Base-by-base conservation (phyloP, 2,329 filamentous ascomycete species). In the Penicillium sp. region DNA sequence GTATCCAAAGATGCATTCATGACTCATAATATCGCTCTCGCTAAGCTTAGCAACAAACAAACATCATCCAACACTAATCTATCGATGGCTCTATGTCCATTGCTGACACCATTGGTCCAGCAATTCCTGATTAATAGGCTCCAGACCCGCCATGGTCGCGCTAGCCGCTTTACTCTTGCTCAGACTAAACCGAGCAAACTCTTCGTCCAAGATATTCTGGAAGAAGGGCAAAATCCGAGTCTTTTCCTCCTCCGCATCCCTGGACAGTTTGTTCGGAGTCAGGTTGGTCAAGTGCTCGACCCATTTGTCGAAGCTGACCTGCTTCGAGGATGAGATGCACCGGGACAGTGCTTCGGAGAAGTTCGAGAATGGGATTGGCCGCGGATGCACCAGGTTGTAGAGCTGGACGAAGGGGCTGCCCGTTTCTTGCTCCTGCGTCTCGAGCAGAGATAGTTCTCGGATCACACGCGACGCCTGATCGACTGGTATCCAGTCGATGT, bases 401-500 rank as follows among this genome's bases (percentile, higher is more conserved):
- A 47, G 20, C 4, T 44, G 44, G 8, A 41, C 36, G 16, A 36
- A 40, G n/a, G 44, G 33, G 1, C 39, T 38, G 4, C 33, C 41
- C 3, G 40, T 37, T 8, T 32, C 23, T 14, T 23, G 16, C 13
- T 41, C 36, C 13, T 36, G 40, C 7, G 23, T 27, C 17, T 46
- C 36, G 11, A 33, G 21, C 3, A 47, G 20, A 1, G 40, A 21
- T 10, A 47, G 32, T 2, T 47, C 44, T 7, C 20, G 20, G 7
- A 47, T 19, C 10, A 40, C 30, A 9, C 30, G 30, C 6, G 44
- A 43, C 11, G 32, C 37, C 26, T 43, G 33, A 16, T 47, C 44
- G 6, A 47, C 44, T 2, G 40, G 44, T 5, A 47, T 34, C 44
- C 44, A 47, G 21, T 44, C 41, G 17, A 47, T 32, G 7, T 19